Evolutionary conservation across 805 yeast species (phyloP), one percentile per base, ranked within the genome.

Genomic region (Lipomyces orientalis): DNA sequence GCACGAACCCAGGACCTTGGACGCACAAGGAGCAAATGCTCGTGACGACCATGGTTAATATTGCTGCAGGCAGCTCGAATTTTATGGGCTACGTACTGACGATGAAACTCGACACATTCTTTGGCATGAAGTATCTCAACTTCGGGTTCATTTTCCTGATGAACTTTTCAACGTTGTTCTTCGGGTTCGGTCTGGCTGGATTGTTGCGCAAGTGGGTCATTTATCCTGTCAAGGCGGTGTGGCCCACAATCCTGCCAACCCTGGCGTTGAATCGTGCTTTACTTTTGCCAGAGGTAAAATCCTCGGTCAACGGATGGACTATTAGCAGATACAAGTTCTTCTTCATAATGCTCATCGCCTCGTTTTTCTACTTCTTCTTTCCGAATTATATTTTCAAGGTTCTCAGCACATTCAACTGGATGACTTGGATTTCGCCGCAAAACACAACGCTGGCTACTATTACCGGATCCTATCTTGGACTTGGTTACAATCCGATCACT

Each of bases 171-270:
- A 83, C 89, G 43, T 90, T 88, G 75, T 80, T 86, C 71, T 81
- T 89, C 62, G 93, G 93, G 8, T 85, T 87, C 69, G 88, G 90
- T 29, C 75, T 87, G 61, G 90, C 90, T 57, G 93, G 93, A 35
- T 62, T 88, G 64, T 80, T 84, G 51, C 81, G 89, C 70, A 82
- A 84, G 69, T 80, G 87, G 52, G 81, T 90, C 68, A 88, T 89
- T 22, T 84, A 84, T 65, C 89, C 91, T 2, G 83, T 88, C 7
- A 80, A 86, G 22, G 85, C 87, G 77, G 82, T 88, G 62, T 90
- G 93, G 93, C 94, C 94, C 4, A 76, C 85, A 1, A 64, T 79
- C 1, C 74, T 85, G 68, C 87, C 88, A 29, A 77, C 82, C 0
- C 66, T 85, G 54, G 83, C 86, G 19, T 73, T 85, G 60, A 84